Conservation (phyloP, 2,329 filamentous ascomycete genomes). For the Hortaea werneckii region DNA sequence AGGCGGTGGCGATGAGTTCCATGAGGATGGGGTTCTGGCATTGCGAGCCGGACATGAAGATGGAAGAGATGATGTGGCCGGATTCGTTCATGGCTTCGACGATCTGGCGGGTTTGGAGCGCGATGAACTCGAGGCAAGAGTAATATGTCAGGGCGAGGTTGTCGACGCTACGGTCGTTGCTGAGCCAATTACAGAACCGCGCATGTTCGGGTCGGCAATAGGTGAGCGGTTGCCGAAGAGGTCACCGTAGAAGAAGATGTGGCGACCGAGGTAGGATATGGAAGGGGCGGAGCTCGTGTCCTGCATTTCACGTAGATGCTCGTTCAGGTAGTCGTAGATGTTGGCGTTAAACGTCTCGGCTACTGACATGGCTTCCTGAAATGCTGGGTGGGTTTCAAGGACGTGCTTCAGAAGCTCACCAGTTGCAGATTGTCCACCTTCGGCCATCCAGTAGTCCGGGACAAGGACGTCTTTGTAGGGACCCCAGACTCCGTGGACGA, state of each 20-base stretch:
- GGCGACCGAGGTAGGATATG: conserved; percentile 75
- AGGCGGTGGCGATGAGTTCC: conserved; percentile 80
- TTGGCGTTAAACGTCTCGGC: conserved; percentile 75
- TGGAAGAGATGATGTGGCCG: conserved; percentile 78
- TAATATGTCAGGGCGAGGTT: conserved; percentile 89
- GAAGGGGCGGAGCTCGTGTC: conserved; percentile 60
- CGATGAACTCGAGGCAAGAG: conserved; percentile 94
- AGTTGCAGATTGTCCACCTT: conserved; percentile 92
- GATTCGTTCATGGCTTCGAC: conserved; percentile 85
- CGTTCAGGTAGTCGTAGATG: conserved; percentile 92
- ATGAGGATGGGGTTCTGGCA: conserved; percentile 94
- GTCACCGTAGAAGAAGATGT: conserved; percentile 98
- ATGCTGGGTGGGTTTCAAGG: conserved; percentile 87
- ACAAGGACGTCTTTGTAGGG: conserved; percentile 91
- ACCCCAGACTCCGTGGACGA: conserved; percentile 93
- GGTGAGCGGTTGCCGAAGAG: conserved; percentile 94
- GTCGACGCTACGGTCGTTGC: conserved; percentile 76
- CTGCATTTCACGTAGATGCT: conserved; percentile 68
- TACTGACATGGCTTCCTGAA: conserved; percentile 66
- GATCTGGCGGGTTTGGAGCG: conserved; percentile 92
- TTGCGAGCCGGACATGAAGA: conserved; percentile 98
- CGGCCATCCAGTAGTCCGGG: conserved; percentile 90
- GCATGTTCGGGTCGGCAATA: conserved; percentile 87
- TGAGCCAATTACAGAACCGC: conserved; percentile 75
- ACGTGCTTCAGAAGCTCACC: conserved; percentile 91